These are phyloP conservation scores for Fusarium tuaranense DNA, from an alignment of 2,329 filamentous ascomycete genomes.

Conservation along the genomic window DNA sequence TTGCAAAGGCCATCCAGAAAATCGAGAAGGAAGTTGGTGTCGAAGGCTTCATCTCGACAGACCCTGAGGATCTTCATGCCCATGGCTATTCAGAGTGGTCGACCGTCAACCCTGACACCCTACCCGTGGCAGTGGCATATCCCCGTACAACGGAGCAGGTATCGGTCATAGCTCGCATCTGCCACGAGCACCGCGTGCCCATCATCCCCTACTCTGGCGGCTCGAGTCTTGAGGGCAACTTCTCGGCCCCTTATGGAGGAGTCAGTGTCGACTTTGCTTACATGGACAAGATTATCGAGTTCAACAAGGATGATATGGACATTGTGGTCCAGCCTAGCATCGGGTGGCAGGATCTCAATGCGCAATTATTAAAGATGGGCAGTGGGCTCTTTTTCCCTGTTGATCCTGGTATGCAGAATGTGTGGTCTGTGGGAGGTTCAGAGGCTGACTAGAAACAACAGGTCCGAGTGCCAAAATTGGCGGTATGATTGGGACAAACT, in stretches of 20 bases:
- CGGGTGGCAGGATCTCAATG: constrained; percentile 92
- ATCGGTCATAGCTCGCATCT: constrained; percentile 72
- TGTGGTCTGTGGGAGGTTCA: neutral
- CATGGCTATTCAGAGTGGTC: constrained; percentile 79
- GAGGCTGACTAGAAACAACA: constrained; percentile 27
- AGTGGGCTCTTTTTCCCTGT: constrained; percentile 91
- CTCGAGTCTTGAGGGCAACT: constrained; percentile 89
- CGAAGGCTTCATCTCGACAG: constrained; percentile 71
- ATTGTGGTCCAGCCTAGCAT: constrained; percentile 91
- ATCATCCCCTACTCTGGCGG: constrained; percentile 91
- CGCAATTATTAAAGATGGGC: constrained; percentile 73
- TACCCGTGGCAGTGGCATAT: constrained; percentile 74
- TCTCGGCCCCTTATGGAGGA: constrained; percentile 86
- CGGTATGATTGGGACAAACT: constrained; percentile 85
- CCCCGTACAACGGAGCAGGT: constrained; percentile 72
- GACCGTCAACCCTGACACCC: constrained; percentile 67
- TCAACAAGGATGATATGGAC: constrained; percentile 92
- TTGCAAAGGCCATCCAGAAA: constrained; percentile 63
- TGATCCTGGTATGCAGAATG: constrained; percentile 73
- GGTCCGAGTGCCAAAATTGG: constrained; percentile 79
- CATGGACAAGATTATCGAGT: constrained; percentile 84
- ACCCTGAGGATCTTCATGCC: constrained; percentile 69
- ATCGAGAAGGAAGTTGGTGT: constrained; percentile 62
- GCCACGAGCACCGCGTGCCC: constrained; percentile 82
- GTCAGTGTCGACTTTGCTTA: constrained; percentile 89